Base-by-base conservation (phyloP, 2,329 filamentous ascomycete species). In the Xylariaceae sp. region DNA sequence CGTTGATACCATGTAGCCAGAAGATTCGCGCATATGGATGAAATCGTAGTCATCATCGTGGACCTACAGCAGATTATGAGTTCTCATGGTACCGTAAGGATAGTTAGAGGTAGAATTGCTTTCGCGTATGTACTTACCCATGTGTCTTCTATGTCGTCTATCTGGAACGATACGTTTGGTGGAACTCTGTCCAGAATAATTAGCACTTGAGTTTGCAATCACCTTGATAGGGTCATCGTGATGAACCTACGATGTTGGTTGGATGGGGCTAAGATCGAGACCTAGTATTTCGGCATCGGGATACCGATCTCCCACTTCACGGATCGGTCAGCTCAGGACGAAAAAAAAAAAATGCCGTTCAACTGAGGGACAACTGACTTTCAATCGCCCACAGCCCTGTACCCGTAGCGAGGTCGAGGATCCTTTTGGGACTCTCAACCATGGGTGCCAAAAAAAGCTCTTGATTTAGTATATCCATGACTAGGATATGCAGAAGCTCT, bases 401-500 rank as follows among this genome's bases (percentile, higher is more conserved):
- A 39, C 59, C 55, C 18, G 59, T 61, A 39, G 57, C 55, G 44
- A 56, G 49, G 47, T 62, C 54, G 50, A 56, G 53, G 47, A 63
- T 28, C 48, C 60, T 60, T 41, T 41, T 46, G 17, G 57, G 59
- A 9, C 46, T 42, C 43, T 56, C 45, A 16, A 45, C 10, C 51
- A 62, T 52, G 31, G 58, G 58, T 18, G 60, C 40, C n/a, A 60
- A 45, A 50, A 51, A 60, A 16, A 55, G 46, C 33, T 61, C 51
- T 18, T 55, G 53, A 36, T 64, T 59, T 53, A 68, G 66, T 31
- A 73, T 60, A 57, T 69, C 63, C 58, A 69, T 56, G 16, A 65
- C 63, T 62, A 73, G 64, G 39, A 65, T 63, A 56, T 73, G 71
- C 62, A 73, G 71, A 62, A 73, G 67, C 47, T 73, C 71, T 57